phyloP scores from a whole-genome alignment of 1,139 yeast species.

The Taiozyma sp. region DNA sequence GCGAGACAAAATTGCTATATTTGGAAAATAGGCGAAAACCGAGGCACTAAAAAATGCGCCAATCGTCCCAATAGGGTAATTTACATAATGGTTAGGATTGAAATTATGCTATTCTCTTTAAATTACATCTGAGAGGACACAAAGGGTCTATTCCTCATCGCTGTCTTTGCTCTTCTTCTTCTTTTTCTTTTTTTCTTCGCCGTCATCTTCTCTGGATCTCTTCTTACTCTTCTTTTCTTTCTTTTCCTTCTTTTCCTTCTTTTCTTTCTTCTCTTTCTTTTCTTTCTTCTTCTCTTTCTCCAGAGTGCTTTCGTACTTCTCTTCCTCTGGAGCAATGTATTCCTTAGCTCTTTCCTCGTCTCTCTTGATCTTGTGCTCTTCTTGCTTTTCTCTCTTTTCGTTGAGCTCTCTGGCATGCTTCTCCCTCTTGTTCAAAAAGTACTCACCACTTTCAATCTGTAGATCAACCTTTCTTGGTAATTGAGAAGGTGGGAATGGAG shows the following conservation, averaged over 20 bases:
- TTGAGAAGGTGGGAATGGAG: conserved; percentile 99
- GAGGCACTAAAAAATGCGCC: not conserved
- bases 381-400: conserved; percentile 77
- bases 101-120: not conserved
- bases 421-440: conserved; percentile 84
- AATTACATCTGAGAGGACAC: not conserved
- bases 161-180: conserved; percentile 3
- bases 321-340: conserved; percentile 83
- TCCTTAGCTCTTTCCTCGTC: conserved; percentile 73
- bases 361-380: conserved; percentile 59
- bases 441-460: conserved; percentile 98
- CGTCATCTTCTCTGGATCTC: conserved; percentile 21
- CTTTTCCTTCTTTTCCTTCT: conserved; percentile 38
- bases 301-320: conserved; percentile 32
- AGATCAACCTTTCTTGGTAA: conserved; percentile 95
- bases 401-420: conserved; percentile 68
- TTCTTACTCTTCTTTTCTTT: conserved; percentile 7
- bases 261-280: conserved; percentile 41
- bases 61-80: not conserved
- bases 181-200: conserved; percentile 39
- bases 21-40: not conserved
- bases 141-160: not conserved
- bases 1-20: not conserved
- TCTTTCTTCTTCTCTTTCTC: conserved; percentile 19
- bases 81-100: not conserved